These are phyloP conservation scores for Penicillium sp. DNA, from an alignment of 2,329 filamentous ascomycete genomes.

Conservation along the genomic window DNA sequence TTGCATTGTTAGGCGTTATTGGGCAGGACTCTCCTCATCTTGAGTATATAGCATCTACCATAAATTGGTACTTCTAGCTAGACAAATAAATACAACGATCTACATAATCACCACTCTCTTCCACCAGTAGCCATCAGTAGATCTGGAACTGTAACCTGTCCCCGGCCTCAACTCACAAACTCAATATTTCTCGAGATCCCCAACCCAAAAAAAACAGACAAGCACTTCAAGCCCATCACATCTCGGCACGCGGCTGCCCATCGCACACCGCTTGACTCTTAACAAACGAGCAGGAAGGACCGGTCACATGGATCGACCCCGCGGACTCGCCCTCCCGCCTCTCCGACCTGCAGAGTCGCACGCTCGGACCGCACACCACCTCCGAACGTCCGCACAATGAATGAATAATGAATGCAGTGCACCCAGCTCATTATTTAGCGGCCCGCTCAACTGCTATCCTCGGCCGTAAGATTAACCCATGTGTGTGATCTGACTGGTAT, in stretches of 20 bases:
- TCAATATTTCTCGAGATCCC: background rate
- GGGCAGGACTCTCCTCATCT: slow-evolving; percentile 9
- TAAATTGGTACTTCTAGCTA: background rate
- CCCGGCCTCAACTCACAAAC: background rate
- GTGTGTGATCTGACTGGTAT: too few species aligned
- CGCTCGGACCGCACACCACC: background rate
- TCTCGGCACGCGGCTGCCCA: background rate
- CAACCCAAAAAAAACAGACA: background rate
- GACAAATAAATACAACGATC: background rate
- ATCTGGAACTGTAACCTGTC: background rate
- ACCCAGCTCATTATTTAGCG: background rate
- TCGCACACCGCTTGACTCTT: slow-evolving; percentile 7
- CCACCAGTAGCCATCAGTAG: background rate
- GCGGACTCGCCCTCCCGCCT: background rate
- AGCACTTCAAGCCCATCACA: background rate
- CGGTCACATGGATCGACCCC: slow-evolving; percentile 6
- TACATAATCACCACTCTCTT: background rate
- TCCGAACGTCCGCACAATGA: background rate
- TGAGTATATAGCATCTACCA: slow-evolving; percentile 14
- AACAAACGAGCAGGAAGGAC: background rate
- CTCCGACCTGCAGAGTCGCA: background rate
- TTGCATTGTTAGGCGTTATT: slow-evolving; percentile 13
- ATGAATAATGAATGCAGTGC: too few species aligned
- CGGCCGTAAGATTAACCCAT: too few species aligned
- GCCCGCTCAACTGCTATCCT: background rate